phyloP scores from a whole-genome alignment of 73 alveolate species.

The Paramecium sonneborni region DNA sequence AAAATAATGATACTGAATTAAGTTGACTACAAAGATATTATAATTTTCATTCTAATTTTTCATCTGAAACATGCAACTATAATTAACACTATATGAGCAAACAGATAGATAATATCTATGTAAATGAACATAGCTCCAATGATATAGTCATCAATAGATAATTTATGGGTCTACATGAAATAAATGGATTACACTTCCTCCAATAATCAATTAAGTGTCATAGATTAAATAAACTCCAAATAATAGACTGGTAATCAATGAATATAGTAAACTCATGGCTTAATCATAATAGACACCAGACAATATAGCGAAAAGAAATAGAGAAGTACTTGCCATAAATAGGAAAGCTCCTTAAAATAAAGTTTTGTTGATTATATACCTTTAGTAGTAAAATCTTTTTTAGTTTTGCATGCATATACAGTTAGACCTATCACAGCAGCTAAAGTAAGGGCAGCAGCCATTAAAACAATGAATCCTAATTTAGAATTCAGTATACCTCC shows the following conservation, averaged over 20 bases:
- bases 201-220: not conserved
- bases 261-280: conserved; percentile 45
- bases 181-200: conserved; percentile 45
- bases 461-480: conserved; percentile 63
- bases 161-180: conserved; percentile 24
- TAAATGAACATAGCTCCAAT: conserved; percentile 71
- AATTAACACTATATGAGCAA: conserved; percentile 15
- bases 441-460: conserved; percentile 89
- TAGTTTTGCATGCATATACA: conserved; percentile 84
- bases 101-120: conserved; percentile 68
- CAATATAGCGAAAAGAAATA: not conserved
- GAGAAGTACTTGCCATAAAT: conserved; percentile 37
- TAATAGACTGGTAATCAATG: conserved; percentile 28
- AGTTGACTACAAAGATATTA: not conserved
- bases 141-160: conserved; percentile 72
- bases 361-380: conserved; percentile 67
- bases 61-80: conserved; percentile 27
- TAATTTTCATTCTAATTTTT: not conserved
- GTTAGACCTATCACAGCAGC: conserved; percentile 87
- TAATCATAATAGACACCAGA: conserved; percentile 24
- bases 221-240: conserved; percentile 5
- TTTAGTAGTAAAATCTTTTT: conserved; percentile 81
- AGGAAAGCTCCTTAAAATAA: not conserved
- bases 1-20: no score
- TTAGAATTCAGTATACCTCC: conserved; percentile 18